Conservation (phyloP, 2,329 filamentous ascomycete genomes). For the Pyrenophora graminea region DNA sequence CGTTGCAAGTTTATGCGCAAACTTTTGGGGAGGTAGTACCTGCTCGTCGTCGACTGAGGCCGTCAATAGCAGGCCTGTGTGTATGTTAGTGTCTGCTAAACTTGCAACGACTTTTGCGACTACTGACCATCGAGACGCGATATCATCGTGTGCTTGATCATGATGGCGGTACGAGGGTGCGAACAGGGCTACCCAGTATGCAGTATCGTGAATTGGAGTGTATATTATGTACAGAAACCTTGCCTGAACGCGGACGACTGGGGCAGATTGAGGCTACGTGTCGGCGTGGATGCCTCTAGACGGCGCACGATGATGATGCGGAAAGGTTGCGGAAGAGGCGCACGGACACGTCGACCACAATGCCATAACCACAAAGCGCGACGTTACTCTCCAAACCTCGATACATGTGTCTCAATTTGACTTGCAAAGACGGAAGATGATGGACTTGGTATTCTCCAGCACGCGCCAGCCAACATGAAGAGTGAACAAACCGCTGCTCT, state of each 20-base stretch:
- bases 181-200: background rate
- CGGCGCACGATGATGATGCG: conserved; percentile 26
- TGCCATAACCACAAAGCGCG: background rate
- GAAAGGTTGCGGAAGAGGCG: conserved; percentile 28
- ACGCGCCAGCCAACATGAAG: conserved; percentile 1
- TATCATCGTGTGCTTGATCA: conserved; percentile 95
- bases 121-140: conserved; percentile 80
- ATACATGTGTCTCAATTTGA: background rate
- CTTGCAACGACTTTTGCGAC: conserved; percentile 5
- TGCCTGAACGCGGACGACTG: background rate
- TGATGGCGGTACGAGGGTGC: conserved; percentile 41
- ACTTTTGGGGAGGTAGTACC: conserved; percentile 48
- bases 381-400: background rate
- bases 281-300: conserved; percentile 24
- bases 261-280: conserved; percentile 36
- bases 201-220: background rate
- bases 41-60: conserved; percentile 92
- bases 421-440: background rate
- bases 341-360: conserved; percentile 16
- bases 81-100: conserved; percentile 22
- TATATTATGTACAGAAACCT: no score
- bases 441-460: background rate
- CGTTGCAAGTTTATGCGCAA: background rate
- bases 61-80: conserved; percentile 84
- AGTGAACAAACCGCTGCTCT: background rate